phyloP scores from a whole-genome alignment of 108 stramenopile genomes.

The Pseudonitzschia multiseries region DNA sequence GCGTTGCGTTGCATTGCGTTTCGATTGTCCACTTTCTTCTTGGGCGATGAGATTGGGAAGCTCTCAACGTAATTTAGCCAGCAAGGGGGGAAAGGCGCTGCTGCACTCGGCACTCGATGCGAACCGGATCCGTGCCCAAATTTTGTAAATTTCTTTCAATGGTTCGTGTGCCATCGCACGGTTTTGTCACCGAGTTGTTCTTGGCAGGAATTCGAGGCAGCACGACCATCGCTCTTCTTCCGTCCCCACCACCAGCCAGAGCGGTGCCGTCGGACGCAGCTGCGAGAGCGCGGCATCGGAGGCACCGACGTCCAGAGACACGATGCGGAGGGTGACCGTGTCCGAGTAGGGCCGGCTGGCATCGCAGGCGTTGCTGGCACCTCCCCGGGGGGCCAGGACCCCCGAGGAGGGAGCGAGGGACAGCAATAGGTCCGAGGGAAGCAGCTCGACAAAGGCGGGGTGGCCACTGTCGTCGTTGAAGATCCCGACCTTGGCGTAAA shows the following conservation, averaged over 20 bases:
- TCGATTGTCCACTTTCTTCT: no score
- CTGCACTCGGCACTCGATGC: no score
- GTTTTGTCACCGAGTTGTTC: neutral
- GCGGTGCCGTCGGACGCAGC: neutral
- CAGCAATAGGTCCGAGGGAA: neutral
- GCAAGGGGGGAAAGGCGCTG: no score
- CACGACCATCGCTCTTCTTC: constrained; percentile 36
- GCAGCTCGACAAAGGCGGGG: neutral
- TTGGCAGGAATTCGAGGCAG: constrained; percentile 7
- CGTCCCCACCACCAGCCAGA: constrained; percentile 32
- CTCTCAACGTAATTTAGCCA: no score
- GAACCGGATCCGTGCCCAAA: no score
- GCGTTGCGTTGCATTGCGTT: no score
- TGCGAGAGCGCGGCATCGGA: no score
- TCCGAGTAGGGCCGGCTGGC: constrained; percentile 26
- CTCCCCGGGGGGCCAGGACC: constrained; percentile 32
- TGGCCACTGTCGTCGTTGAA: neutral
- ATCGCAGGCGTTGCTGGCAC: constrained; percentile 17
- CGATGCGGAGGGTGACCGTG: constrained; percentile 6
- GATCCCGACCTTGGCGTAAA: constrained; percentile 16
- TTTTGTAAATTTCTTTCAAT: no score
- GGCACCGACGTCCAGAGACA: neutral
- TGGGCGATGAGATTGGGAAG: no score
- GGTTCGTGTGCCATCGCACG: no score
- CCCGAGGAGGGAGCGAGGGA: constrained; percentile 10